Conservation (phyloP, 1,284 basidiomycete species). For the Malassezia vespertilionis region DNA sequence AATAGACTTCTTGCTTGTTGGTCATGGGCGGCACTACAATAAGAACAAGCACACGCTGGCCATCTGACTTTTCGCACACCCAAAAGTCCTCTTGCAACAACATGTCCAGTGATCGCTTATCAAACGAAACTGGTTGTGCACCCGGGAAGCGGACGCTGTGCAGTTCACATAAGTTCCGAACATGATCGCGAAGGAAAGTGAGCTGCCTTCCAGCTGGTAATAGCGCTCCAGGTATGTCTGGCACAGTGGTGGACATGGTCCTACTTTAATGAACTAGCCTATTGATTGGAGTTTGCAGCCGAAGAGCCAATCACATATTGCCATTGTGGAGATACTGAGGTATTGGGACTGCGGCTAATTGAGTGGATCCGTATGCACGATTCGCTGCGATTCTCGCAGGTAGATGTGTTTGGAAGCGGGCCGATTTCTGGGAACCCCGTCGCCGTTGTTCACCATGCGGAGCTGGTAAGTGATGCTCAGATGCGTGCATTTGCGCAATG, state of each 20-base stretch:
- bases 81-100: constrained; percentile 56
- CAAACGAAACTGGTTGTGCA: constrained; percentile 14
- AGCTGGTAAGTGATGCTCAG: constrained; percentile 15
- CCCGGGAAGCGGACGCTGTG: constrained; percentile 5
- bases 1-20: constrained; percentile 61
- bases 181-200: constrained; percentile 10
- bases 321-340: too few species aligned
- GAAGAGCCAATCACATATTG: not conserved
- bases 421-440: constrained; percentile 34
- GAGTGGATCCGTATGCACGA: not conserved
- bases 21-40: constrained; percentile 55
- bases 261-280: not conserved
- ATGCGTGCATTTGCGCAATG: constrained; percentile 32
- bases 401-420: constrained; percentile 29
- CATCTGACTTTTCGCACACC: constrained; percentile 99
- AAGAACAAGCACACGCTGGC: constrained; percentile 76
- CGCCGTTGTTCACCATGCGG: constrained; percentile 24
- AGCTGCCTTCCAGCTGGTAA: constrained; percentile 11
- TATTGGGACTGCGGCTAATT: not conserved
- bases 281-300: not conserved
- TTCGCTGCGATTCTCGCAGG: constrained; percentile 21
- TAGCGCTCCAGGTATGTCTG: constrained; percentile 7
- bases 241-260: constrained; percentile 1
- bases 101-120: constrained; percentile 2
- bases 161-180: constrained; percentile 1